phyloP scores from a whole-genome alignment of 1,284 basidiomycete genomes.

The Cutaneotrichosporon dermatis region DNA sequence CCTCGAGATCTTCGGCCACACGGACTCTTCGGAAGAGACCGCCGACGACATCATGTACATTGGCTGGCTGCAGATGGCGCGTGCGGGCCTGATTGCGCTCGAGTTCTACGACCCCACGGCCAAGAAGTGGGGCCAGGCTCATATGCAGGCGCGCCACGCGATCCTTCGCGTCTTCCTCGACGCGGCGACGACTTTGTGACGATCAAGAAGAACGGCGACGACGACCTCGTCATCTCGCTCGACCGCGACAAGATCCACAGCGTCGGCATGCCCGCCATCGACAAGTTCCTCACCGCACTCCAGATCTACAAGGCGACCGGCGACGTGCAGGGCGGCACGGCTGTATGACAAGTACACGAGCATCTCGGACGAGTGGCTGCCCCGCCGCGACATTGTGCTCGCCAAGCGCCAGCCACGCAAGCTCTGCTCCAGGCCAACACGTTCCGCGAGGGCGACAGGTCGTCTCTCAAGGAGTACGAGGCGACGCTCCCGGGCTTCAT shows the following conservation, averaged over 20 bases:
- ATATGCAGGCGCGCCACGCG: constrained; percentile 58
- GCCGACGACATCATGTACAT: constrained; percentile 64
- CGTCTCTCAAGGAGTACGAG: constrained; percentile 16
- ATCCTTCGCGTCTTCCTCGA: constrained; percentile 17
- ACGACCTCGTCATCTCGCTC: constrained; percentile 15
- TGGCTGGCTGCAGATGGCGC: constrained; percentile 76
- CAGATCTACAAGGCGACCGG: constrained; percentile 22
- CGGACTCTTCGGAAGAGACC: constrained; percentile 1
- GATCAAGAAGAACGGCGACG: constrained; percentile 10
- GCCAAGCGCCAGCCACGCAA: constrained; percentile 18
- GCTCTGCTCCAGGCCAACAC: constrained; percentile 24
- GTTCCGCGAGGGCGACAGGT: constrained; percentile 13
- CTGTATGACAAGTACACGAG: constrained; percentile 13
- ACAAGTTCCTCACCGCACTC: constrained; percentile 17
- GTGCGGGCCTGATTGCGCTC: constrained; percentile 70
- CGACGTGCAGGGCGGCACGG: constrained; percentile 13
- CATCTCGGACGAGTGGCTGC: constrained; percentile 15
- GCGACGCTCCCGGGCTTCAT: constrained; percentile 15
- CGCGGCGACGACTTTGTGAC: constrained; percentile 11
- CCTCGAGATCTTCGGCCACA: constrained; percentile 20
- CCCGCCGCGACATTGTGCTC: constrained; percentile 15
- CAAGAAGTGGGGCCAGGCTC: constrained; percentile 79
- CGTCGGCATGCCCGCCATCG: constrained; percentile 15
- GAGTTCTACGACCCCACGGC: constrained; percentile 76
- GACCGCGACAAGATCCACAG: constrained; percentile 13